A percentile compares a stretch with the other conserved stretches of the same genome.
Conservation (phyloP, 2,329 filamentous ascomycete genomes). For the Thyridium curvatum region DNA sequence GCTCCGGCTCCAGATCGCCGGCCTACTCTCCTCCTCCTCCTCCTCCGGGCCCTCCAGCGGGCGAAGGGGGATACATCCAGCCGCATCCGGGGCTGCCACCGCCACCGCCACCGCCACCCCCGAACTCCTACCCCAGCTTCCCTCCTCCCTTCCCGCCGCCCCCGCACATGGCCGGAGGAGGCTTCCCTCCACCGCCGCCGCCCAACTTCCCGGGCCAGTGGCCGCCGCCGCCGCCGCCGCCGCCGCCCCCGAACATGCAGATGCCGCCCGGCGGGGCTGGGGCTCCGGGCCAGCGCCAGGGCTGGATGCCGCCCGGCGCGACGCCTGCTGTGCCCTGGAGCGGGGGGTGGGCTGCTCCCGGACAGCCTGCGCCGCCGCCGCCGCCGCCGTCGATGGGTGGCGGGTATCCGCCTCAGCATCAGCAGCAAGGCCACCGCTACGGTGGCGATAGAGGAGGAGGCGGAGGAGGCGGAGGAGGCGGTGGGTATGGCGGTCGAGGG, state of each 20-base stretch:
- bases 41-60: slow-evolving; percentile 1
- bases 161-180: slow-evolving; percentile 11
- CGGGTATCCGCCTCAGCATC: too few species aligned
- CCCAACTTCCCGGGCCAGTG: slow-evolving; percentile 33
- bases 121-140: slow-evolving; percentile 7
- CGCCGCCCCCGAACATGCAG: slow-evolving; percentile 14
- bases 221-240: slow-evolving; percentile 30
- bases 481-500: too few species aligned
- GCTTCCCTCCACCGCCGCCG: slow-evolving; percentile 26
- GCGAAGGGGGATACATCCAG: slow-evolving; percentile 10
- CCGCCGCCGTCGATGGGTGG: not conserved
- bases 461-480: too few species aligned
- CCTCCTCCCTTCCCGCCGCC: slow-evolving; percentile 13
- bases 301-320: slow-evolving; percentile 15
- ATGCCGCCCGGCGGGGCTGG: slow-evolving; percentile 1
- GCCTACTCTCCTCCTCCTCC: slow-evolving; percentile 8
- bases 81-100: slow-evolving; percentile 13
- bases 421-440: too few species aligned
- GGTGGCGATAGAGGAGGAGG: too few species aligned
- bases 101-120: slow-evolving; percentile 9
- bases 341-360: slow-evolving; percentile 10
- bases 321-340: slow-evolving; percentile 10
- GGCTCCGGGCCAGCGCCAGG: slow-evolving; percentile 6
- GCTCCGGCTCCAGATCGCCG: slow-evolving; percentile 11
- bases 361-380: slow-evolving; percentile 3